Percentiles rank a stretch among this genome's conserved stretches.
Evolutionary conservation across 1,139 yeast genomes (phyloP).

Genomic region (Candida anutae): DNA sequence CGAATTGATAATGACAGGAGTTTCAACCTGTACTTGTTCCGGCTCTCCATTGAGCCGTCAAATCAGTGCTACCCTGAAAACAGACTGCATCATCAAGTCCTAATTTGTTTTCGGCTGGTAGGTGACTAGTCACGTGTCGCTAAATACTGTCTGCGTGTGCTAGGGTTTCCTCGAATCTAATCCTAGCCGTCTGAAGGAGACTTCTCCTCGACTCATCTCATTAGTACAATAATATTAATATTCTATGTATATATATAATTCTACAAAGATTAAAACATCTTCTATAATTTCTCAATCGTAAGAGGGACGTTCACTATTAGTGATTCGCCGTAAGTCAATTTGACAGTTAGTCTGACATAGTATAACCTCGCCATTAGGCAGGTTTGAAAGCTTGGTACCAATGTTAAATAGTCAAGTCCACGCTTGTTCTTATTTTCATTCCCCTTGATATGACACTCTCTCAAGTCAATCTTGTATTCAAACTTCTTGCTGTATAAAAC

Average conservation of each 20-base stretch:
- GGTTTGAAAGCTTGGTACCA: slow-evolving; percentile 52
- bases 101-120: too few relatives aligned
- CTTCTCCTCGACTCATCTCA: too few relatives aligned
- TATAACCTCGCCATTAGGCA: slow-evolving; percentile 49
- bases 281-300: slow-evolving; percentile 12
- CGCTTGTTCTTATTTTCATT: slow-evolving; percentile 11
- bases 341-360: slow-evolving; percentile 27
- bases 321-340: slow-evolving; percentile 23
- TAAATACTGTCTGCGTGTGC: too few relatives aligned
- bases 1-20: slow-evolving; percentile 10
- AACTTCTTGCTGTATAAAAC: slow-evolving; percentile 20
- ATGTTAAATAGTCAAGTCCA: slow-evolving; percentile 25
- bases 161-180: too few relatives aligned
- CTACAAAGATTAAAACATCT: not conserved
- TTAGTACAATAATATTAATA: too few relatives aligned
- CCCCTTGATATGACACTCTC: slow-evolving; percentile 20
- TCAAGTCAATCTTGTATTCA: slow-evolving; percentile 18
- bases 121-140: too few relatives aligned
- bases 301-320: slow-evolving; percentile 32
- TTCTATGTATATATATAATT: too few relatives aligned
- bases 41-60: not conserved
- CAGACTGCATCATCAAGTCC: too few relatives aligned
- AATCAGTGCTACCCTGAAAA: too few relatives aligned
- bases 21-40: slow-evolving; percentile 12
- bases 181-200: too few relatives aligned